phyloP scores from a whole-genome alignment of 371 early-diverging fungal species.

The Circinella umbellata region DNA sequence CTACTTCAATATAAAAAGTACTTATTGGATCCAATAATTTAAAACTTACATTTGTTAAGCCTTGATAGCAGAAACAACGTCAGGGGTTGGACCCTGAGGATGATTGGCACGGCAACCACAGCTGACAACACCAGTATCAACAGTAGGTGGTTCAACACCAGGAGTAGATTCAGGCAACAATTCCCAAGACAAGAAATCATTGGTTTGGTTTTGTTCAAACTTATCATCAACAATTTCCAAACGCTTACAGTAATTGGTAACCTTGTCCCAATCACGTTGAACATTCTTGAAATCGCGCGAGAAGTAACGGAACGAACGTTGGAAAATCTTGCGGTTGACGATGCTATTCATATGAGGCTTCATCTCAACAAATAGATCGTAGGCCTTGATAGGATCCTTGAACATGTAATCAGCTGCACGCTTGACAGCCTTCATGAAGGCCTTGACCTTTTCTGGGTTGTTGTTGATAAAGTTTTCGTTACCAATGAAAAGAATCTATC shows the following conservation, averaged over 20 bases:
- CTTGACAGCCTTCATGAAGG: conserved; percentile 62
- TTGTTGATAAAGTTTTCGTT: conserved; percentile 62
- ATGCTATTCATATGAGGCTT: conserved; percentile 61
- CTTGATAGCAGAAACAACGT: conserved; percentile 2
- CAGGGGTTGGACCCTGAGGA: conserved; percentile 4
- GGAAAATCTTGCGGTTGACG: conserved; percentile 67
- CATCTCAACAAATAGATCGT: conserved; percentile 60
- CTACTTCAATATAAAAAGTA: no score
- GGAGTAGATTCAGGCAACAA: conserved; percentile 43
- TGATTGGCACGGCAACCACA: conserved; percentile 2
- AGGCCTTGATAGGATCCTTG: conserved; percentile 56
- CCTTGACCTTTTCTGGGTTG: conserved; percentile 62
- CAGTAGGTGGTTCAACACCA: conserved; percentile 41
- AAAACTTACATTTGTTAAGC: conserved; percentile 4
- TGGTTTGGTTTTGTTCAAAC: conserved; percentile 68
- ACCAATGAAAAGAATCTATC: conserved; percentile 67
- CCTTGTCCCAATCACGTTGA: conserved; percentile 73
- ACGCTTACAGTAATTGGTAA: conserved; percentile 67
- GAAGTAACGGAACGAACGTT: conserved; percentile 69
- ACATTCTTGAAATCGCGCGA: conserved; percentile 66
- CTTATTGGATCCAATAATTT: neutral
- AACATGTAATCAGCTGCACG: conserved; percentile 62
- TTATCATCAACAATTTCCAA: conserved; percentile 56
- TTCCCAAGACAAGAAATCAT: conserved; percentile 57
- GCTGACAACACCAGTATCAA: conserved; percentile 55